Base-by-base conservation (phyloP, 2,329 filamentous ascomycete species). In the Clonostachys solani region DNA sequence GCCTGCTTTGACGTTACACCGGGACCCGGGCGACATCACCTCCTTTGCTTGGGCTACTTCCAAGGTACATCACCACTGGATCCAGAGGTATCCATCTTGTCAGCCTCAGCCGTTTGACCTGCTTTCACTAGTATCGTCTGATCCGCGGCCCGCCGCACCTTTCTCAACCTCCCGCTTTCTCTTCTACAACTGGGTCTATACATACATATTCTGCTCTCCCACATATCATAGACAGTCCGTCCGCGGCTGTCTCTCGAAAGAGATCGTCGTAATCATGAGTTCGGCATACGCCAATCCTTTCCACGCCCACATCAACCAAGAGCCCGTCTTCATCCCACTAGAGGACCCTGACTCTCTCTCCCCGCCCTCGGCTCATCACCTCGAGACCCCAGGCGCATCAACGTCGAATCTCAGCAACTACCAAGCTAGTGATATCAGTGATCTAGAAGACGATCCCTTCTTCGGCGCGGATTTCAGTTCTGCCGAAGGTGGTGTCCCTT, bases 301-400 rank as follows among this genome's bases (percentile, higher is more conserved):
- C 37, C 47, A 43, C 17, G 45, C 47, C 23, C 47, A 47, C 47
- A 33, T 29, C 4, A 29, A 29, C 23, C 23, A 29, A 29, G 23
- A 47, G 17, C 45, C 38, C 42, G 34, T 43, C 29, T 19, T 44
- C 34, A 16, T 44, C 18, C 41, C 19, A 44, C 40, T 42, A 37
- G 13, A 17, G 29, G 37, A 65, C 52, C 61, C 65, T 47, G 65
- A 64, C 54, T 71, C 33, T 66, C 67, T 50, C 67, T 74, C 48
- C 73, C 73, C 47, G 68, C 69, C 46, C 55, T 54, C 50, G 54
- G 61, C 12, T 59, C 56, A 45, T 44, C 59, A 63, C 40, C 55
- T 62, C 45, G 63, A 73, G 48, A 79, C 77, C 1, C 76, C 77
- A 12, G 71, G 71, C 52, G 77, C 74, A 49, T 78, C 76, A 13